phyloP scores from a whole-genome alignment of 2,329 filamentous ascomycete species.

The Alternaria hordeiaustralica region DNA sequence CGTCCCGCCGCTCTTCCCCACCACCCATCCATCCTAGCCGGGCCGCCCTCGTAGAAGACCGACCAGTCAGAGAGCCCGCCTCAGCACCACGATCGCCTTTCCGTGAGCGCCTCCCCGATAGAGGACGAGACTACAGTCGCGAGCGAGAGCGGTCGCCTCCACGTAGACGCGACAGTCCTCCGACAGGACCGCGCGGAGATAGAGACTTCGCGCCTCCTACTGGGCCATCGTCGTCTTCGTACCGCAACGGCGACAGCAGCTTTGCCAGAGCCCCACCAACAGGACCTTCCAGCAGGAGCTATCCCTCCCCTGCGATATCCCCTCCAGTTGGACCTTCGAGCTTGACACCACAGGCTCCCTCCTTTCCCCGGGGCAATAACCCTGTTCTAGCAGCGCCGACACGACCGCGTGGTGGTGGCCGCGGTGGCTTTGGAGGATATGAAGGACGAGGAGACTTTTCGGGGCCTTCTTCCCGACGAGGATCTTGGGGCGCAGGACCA shows the following conservation, averaged over 20 bases:
- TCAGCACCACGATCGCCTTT: conserved; percentile 44
- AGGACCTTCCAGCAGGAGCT: conserved; percentile 46
- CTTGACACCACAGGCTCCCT: conserved; percentile 41
- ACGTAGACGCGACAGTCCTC: conserved; percentile 48
- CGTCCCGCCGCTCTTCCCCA: conserved; percentile 68
- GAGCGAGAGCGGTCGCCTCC: conserved; percentile 44
- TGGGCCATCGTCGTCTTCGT: conserved; percentile 41
- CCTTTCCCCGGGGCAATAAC: conserved; percentile 43
- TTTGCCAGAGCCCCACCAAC: conserved; percentile 49
- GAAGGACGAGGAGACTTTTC: conserved; percentile 46
- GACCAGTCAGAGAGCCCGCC: conserved; percentile 34
- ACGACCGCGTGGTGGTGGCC: conserved; percentile 48
- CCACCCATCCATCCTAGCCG: conserved; percentile 62
- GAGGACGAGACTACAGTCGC: conserved; percentile 34
- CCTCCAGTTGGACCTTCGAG: conserved; percentile 49
- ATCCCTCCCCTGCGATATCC: conserved; percentile 48
- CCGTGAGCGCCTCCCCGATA: conserved; percentile 43
- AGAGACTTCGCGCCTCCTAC: conserved; percentile 48
- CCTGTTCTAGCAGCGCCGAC: conserved; percentile 50
- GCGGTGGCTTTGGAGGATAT: conserved; percentile 49
- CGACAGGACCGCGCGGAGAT: conserved; percentile 44
- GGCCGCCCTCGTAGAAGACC: conserved; percentile 48
- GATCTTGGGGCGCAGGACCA: conserved; percentile 43
- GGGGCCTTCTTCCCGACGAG: conserved; percentile 42
- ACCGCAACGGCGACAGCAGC: conserved; percentile 46